Evolutionary conservation across 805 yeast species (phyloP), one percentile per base, ranked within the genome.

Genomic region (Lipomyces chichibuensis): DNA sequence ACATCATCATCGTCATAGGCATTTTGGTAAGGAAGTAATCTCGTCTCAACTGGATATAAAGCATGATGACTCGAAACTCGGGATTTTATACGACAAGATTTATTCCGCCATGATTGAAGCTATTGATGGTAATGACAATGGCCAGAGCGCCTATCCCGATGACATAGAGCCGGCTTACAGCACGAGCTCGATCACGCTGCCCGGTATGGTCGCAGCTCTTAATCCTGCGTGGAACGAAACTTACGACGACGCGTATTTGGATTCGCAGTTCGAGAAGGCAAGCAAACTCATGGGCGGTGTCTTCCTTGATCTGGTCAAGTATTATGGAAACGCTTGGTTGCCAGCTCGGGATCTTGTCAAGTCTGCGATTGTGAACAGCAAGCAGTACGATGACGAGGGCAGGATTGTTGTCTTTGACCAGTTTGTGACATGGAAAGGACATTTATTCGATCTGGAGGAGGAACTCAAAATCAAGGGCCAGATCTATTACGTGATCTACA

Each of bases 391-490:
- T 74, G 69, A 79, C 64, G 83, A 89, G 29, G 97, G 97, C 53
- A 85, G 88, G 69, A 87, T 94, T 56, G 73, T 95, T 11, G 83
- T 90, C 3, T 83, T 95, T 69, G 87, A 85, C n/a, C 84, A 84
- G 69, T 91, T 89, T 76, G 90, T 91, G 62, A 97, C 97, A 58
- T 95, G 99, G 99, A 93, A 92, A 77, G 97, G 92, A 76, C 98
- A 95, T 77, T 81, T 94, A 59, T 91, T 86, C 77, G 81, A 82
- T 23, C 81, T 91, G 66, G 97, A 95, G 78, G 79, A 84, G 71
- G 79, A 80, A 32, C 83, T 84, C 27, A 55, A 53, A 2, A 59
- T 72, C 43, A 82, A 80, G 71, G 76, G 71, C 57, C 67, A 65
- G 14, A 85, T 88, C 57, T 80, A 89, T 65, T 94, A 91, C 76